phyloP scores from a whole-genome alignment of 345 rosid species.

The Erodium maritimum region DNA sequence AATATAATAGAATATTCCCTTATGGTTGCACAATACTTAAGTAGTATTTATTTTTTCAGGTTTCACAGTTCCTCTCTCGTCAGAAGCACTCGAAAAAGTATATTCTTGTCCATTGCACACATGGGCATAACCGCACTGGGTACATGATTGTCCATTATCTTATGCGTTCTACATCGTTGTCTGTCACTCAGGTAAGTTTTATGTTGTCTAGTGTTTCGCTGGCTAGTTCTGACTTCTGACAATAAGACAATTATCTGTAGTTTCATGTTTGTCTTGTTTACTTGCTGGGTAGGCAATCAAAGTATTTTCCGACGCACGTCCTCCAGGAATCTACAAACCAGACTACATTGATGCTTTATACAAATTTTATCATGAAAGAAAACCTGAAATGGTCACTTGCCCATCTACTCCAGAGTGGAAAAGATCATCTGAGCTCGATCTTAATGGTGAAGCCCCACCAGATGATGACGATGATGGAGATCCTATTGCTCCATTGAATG shows the following conservation, averaged over 20 bases:
- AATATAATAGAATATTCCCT: neutral
- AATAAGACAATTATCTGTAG: neutral
- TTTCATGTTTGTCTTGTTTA: conserved; percentile 8
- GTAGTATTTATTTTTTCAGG: conserved; percentile 35
- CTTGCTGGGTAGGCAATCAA: conserved; percentile 56
- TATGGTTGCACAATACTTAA: neutral
- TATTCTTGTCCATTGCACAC: conserved; percentile 89
- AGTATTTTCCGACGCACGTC: conserved; percentile 73
- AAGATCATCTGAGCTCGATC: conserved; percentile 87
- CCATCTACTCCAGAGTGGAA: conserved; percentile 98
- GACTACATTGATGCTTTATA: conserved; percentile 81
- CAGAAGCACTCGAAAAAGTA: conserved; percentile 61
- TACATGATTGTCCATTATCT: conserved; percentile 88
- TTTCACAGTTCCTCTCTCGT: conserved; percentile 44
- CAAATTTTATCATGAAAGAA: conserved; percentile 78
- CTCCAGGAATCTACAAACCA: conserved; percentile 94
- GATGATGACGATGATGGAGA: conserved; percentile 50
- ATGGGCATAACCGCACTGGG: conserved; percentile 97
- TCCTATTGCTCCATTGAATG: conserved; percentile 31
- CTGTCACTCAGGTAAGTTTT: conserved; percentile 40
- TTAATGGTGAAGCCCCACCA: conserved; percentile 88
- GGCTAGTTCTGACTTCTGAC: conserved; percentile 2
- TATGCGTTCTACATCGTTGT: conserved; percentile 60
- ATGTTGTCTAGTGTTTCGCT: neutral
- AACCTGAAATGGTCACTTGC: conserved; percentile 54